Evolutionary conservation across 305 asterid species (phyloP), one percentile per base, ranked within the genome.

Genomic region (Fraxinus xanthoxyloides): DNA sequence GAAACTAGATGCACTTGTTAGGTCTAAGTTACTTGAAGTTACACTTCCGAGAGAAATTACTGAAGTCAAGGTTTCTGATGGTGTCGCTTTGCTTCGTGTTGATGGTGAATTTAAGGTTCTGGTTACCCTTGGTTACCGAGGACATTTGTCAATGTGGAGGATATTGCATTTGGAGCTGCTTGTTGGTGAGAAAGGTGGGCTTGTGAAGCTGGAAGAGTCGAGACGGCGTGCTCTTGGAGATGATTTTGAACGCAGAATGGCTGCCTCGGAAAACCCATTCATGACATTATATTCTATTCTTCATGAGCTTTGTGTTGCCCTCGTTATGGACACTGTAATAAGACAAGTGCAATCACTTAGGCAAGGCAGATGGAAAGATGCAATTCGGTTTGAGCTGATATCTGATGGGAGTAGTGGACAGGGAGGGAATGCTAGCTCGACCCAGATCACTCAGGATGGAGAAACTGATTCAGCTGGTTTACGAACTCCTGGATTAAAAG

Each of bases 241-340:
- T 85, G 99, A 97, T 92, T 84, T 97, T 88, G 99, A 97, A 80
- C 97, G 98, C 78, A 90, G 99, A 90, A 97, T 97, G 98, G 97
- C 98, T 88, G 93, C 94, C 77, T 86, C 97, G 38, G 97, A 97
- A 81, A 85, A 89, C 77, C 98, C 99, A 75, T 97, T 97, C 88
- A 79, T 69, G 84, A 87, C 87, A 48, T 85, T 97, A 76, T 97
- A 97, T 89, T 85, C 97, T 35, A 89, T 97, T 82, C 95, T 97
- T 76, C 99, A 97, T 82, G 99, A 97, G 85, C 91, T 97, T 32
- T 97, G 98, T 84, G 91, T 95, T 84, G 97, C 99, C 65, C 98
- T 97, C 84, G 82, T 92, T 36, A 97, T 97, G 99, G 99, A 97
- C 89, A 97, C 98, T 84, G 96, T 97, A 81, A 89, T 92, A 87